Evolutionary conservation across 768 basidiomycete species (phyloP).

Genomic region (Lactifluus piperatus): DNA sequence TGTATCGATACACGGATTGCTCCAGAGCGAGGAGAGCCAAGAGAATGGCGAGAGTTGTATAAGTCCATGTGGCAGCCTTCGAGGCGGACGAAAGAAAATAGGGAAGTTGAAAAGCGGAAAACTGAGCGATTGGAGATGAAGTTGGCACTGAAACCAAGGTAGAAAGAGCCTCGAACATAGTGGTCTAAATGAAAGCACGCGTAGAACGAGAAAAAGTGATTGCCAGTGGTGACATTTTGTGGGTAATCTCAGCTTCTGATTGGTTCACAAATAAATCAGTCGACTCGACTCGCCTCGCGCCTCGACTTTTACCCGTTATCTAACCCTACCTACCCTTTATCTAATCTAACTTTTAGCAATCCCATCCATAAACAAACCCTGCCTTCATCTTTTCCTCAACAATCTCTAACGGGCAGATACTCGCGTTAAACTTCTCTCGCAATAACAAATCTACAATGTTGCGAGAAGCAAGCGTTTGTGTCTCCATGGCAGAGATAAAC

Average conservation of each 20-base stretch:
- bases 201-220: neutral
- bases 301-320: too few relatives aligned
- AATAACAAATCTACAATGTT: slow-evolving; percentile 78
- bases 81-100: slow-evolving; percentile 35
- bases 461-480: slow-evolving; percentile 73
- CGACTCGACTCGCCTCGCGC: too few relatives aligned
- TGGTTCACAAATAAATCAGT: slow-evolving; percentile 14
- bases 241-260: neutral
- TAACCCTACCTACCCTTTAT: too few relatives aligned
- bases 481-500: slow-evolving; percentile 91
- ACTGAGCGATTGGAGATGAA: slow-evolving; percentile 32
- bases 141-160: slow-evolving; percentile 34
- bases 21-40: slow-evolving; percentile 75
- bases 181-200: slow-evolving; percentile 28
- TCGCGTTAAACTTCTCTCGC: slow-evolving; percentile 57
- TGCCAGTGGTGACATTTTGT: too few relatives aligned
- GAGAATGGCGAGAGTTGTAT: slow-evolving; percentile 61
- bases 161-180: slow-evolving; percentile 27
- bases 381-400: neutral
- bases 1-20: slow-evolving; percentile 79
- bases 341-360: slow-evolving; percentile 1
- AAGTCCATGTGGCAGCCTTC: slow-evolving; percentile 42
- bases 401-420: slow-evolving; percentile 43
- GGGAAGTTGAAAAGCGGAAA: slow-evolving; percentile 40
- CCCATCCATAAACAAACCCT: slow-evolving; percentile 3